Evolutionary conservation across 2,329 filamentous ascomycete species (phyloP), one percentile per base, ranked within the genome.

Genomic region (Penicillium corylophilum): DNA sequence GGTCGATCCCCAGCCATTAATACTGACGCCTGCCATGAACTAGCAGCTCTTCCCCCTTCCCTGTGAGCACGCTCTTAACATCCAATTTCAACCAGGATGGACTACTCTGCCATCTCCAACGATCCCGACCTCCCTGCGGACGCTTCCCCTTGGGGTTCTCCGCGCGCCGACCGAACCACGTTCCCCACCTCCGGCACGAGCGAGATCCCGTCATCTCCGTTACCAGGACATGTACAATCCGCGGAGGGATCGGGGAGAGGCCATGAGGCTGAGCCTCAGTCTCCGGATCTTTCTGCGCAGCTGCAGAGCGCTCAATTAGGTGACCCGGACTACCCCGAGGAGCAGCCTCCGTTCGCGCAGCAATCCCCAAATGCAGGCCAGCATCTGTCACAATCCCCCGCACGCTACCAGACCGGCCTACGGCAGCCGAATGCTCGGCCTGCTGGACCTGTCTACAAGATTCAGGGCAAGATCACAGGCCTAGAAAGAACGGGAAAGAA

Each of bases 381-480:
- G 22, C 74, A 73, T 46, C 72, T 69, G 55, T 61, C 70, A 60
- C 72, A 74, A 51, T 59, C 63, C 24, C 74, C 79, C 36, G 75
- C 77, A 50, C 74, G 77, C 63, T 80, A 81, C 59, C 77, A 79
- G 55, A 69, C 68, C 13, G 70, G 70, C 45, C 59, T 70, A 46
- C 63, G 70, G 52, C 71, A 71, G 35, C 18, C 16, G 44, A 61
- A 66, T 46, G 59, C 66, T 33, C 68, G 68, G 40, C 73, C 67
- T 70, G 75, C 82, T 39, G 81, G 83, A 48, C 86, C 89, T 24
- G 83, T 87, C 55, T 92, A 89, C 73, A 93, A 90, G 73, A 82
- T 99, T 33, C 91, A 96, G 70, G 91, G 89, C 41, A 99, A 97
- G 77, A 91, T 99, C 57, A 96, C 92, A 1, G 91, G 89, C 2